Base-by-base conservation (phyloP, 257 asterid species). In the Primulina eburnea region DNA sequence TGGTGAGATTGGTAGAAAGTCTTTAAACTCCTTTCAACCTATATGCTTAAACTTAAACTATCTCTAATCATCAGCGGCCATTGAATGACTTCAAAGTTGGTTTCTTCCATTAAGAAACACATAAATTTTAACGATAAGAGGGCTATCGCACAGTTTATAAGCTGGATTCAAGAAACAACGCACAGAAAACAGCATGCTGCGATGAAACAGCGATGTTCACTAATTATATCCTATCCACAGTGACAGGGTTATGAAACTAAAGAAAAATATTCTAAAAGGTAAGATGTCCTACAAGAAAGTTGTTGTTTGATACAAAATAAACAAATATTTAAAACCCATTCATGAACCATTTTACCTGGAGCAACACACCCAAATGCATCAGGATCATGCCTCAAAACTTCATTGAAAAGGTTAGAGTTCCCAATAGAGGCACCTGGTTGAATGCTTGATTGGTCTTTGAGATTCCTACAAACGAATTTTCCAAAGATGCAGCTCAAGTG, bases 261-360 rank as follows among this genome's bases (percentile, higher is more conserved):
- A 40, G n/a, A 14, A 11, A 10, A 40, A 8, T 64, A 26, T 33
- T 24, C 60, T 21, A 5, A 34, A 67, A 21, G 5, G 37, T 32
- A 32, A 52, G 63, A 69, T 40, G 32, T 32, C 20, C 17, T 38
- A 32, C 7, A 32, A 21, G 29, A 78, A 65, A 75, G 70, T 47
- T 53, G 68, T 18, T 38, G 50, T 34, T 66, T 18, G 65, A 72
- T 72, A 62, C 71, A 70, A 61, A 70, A 61, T 21, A 64, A 28
- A 47, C n/a, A 38, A 69, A 43, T 17, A 70, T 59, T 40, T 32
- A 69, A 50, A 77, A 71, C 62, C 69, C 66, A 73, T 76, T 60
- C 65, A 58, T 65, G 74, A 84, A 81, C 78, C 77, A 79, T 79
- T 84, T 85, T 91, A 89, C 95, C 97, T 86, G 92, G 89, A 76